Conservation (phyloP, 805 yeast genomes). For the Candida schatavii region DNA sequence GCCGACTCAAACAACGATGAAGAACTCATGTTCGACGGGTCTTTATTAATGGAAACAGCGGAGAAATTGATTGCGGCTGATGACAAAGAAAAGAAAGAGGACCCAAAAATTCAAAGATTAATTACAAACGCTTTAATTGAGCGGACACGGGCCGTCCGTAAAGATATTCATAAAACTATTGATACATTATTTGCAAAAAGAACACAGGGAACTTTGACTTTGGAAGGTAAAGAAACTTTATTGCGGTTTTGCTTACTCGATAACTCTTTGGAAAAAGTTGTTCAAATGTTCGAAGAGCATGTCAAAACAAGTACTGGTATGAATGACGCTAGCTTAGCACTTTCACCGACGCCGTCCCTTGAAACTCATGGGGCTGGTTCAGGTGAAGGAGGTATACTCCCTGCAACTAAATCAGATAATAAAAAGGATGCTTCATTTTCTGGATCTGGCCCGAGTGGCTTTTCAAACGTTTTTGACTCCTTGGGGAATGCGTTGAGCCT, state of each 20-base stretch:
- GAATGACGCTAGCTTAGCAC: conserved; percentile 3
- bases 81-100: conserved; percentile 35
- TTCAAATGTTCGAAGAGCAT: conserved; percentile 48
- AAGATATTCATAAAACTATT: conserved; percentile 51
- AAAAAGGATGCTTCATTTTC: neutral
- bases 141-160: conserved; percentile 47
- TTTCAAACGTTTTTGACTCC: neutral
- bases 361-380: neutral
- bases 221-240: conserved; percentile 55
- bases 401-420: neutral
- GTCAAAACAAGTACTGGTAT: conserved; percentile 13
- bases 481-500: neutral
- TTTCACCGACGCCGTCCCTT: conserved; percentile 16
- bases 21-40: conserved; percentile 74
- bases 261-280: conserved; percentile 51
- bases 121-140: conserved; percentile 51
- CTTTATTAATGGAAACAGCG: conserved; percentile 70
- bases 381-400: neutral
- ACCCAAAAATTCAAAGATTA: conserved; percentile 39
- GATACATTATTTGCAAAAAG: conserved; percentile 47
- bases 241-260: conserved; percentile 53
- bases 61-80: conserved; percentile 53
- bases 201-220: conserved; percentile 44
- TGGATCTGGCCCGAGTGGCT: neutral
- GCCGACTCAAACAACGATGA: conserved; percentile 23